Evolutionary conservation across 192 early-diverging fungal genomes (phyloP), one percentile per base, ranked within the genome.

Genomic region (Helicostylum pulchrum): DNA sequence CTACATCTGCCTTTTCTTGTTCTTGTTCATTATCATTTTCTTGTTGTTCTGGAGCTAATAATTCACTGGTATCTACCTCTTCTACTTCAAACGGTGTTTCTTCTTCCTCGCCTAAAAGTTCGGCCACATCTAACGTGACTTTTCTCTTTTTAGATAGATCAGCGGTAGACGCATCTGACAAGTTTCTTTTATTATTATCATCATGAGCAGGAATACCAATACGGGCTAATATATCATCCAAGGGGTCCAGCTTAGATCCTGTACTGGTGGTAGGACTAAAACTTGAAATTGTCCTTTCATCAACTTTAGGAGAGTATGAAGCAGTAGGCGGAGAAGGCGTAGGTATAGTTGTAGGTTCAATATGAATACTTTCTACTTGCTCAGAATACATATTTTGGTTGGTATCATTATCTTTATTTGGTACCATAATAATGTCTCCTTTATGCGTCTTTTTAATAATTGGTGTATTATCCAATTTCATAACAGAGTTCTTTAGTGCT

Each of bases 391-490:
- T 19, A 15, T 48, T 48, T 19, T 48, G 46, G 26, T 21, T 57
- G 53, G 15, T 57, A 7, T 17, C 32, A 39, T 62, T 64, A 26
- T 68, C 66, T 3, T 50, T 58, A 17, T 63, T 59, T 8, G 73
- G 74, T 42, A 82, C 54, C 70, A 78, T 81, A 34, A 74, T 73
- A 14, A 85, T 68, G 46, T 84, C 83, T 3, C 84, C 84, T 64
- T 83, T 83, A 34, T 86, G 84, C 0, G 84, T 86, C 65, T 82
- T 86, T 53, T 82, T 84, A 50, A 86, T 83, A 39, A 82, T 77
- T 31, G 77, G 78, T 26, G 66, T 72, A 30, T 78, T 71, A 8
- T 81, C 77, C n/a, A 82, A 61, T 43, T 80, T 72, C 30, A 85
- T 50, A 8, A 88, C 74, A 5, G 85, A 80, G 49, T 88, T 74